Evolutionary conservation across 164 flowering plant species (phyloP), one percentile per base, ranked within the genome.

Genomic region (Cinnamomum micranthum): DNA sequence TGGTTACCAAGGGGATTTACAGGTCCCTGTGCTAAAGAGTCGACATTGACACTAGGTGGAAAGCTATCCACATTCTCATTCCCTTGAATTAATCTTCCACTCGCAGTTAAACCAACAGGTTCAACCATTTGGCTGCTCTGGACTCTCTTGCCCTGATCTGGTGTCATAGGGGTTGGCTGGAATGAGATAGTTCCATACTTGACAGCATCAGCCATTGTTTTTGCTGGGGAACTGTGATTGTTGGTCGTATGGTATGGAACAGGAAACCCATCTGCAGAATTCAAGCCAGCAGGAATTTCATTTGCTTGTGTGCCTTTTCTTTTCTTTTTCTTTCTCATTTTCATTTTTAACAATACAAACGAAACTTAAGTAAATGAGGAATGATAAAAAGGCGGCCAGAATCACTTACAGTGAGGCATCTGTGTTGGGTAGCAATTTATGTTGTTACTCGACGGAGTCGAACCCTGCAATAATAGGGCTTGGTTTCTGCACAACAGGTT

Each of bases 161-260:
- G 89, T 72, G 94, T 86, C 63, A 81, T 67, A 6, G 90, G 90
- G 58, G 83, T 80, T 68, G 80, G 74, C 27, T 74, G 84, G 41
- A 75, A 59, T 12, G 77, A 52, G 20, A 63, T 64, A 47, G 14
- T 55, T 12, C 58, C 68, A 74, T 76, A 52, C 6, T 76, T 77
- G 60, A 64, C 62, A 67, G 76, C 77, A 70, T 79, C 73, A 15
- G 73, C 73, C 35, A 65, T 41, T 70, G 70, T 51, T 27, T 70
- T 75, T 10, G 84, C 72, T 62, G 70, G 73, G 25, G 75, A 77
- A 77, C 84, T 82, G 2, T 81, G 83, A 71, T 84, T 81, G 72
- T 73, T 79, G 2, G 68, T 33, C 12, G 73, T 73, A 64, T 22
- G 69, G 41, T 65, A 72, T 71, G 73, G 79, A 76, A 73, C 71